Base-by-base conservation (phyloP, 2,329 filamentous ascomycete species). In the Nannizziopsis arthrosporioides region DNA sequence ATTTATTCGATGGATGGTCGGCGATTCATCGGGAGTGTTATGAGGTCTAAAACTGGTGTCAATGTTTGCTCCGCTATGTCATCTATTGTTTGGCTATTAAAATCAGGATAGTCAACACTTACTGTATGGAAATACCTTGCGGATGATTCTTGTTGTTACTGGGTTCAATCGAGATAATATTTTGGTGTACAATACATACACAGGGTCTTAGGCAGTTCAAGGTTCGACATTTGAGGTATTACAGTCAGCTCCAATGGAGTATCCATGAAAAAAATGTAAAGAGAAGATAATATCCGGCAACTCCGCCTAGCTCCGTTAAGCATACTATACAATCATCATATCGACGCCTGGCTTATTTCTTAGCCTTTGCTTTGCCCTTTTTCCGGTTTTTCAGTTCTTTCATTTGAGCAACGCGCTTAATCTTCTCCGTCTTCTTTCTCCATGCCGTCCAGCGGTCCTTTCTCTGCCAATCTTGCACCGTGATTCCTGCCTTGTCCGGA, bases 361-460 rank as follows among this genome's bases (percentile, higher is more conserved):
- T 63, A 52, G 46, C 56, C 59, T 45, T 45, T 12, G 43, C 47
- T 39, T 53, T 55, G 59, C 64, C 66, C 41, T 57, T 52, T 19
- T 56, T 51, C 63, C 67, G 66, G 59, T 66, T 68, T 57, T 69
- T 72, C 57, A 67, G 67, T 51, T 72, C 70, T 63, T 71, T 75
- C 68, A 73, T 73, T 64, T 77, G 74, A 40, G 68, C 70, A 60
- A 66, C 71, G 54, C 64, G 68, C 57, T 70, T 67, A 55, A 70
- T 70, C 60, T 73, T 70, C 53, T 69, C 69, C 48, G 63, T 63
- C 47, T 70, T 68, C 71, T 78, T 82, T 60, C 75, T 72, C 81
- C 81, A 84, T 11, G 81, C 81, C 57, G 74, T 65, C 71, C 76
- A 84, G 43, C 78, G 68, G 59, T 81, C 77, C 35, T 74, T 73